These are phyloP conservation scores for Lathyrus tuberosus DNA, from an alignment of 306 rosid genomes.

Conservation along the genomic window DNA sequence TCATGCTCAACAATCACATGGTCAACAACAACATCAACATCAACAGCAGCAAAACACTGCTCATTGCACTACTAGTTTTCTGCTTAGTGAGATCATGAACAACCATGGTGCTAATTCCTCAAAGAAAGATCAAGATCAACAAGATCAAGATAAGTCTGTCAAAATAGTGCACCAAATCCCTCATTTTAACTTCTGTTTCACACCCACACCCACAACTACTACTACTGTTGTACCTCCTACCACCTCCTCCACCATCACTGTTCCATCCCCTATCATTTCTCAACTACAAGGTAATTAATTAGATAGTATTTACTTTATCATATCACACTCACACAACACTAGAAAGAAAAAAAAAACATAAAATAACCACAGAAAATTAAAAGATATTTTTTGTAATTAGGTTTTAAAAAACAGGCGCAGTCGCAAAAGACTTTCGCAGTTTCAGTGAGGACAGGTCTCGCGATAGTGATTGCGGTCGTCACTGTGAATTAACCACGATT, in stretches of 20 bases:
- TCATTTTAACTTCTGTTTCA: conserved; percentile 47
- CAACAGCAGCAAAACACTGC: conserved; percentile 41
- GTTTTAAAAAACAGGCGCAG: too few species aligned
- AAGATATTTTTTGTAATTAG: too few species aligned
- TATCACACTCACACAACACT: too few species aligned
- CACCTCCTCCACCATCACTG: conserved; percentile 42
- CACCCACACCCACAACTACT: conserved; percentile 39
- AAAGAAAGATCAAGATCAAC: conserved; percentile 50
- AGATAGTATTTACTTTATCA: neutral
- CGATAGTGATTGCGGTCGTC: too few species aligned
- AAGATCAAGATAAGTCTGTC: conserved; percentile 46
- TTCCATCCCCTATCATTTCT: conserved; percentile 50
- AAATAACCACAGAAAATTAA: neutral
- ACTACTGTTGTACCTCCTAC: conserved; percentile 35
- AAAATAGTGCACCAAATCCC: conserved; percentile 45
- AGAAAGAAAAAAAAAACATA: too few species aligned
- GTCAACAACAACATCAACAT: too few species aligned
- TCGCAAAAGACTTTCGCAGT: too few species aligned
- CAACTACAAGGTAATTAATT: conserved; percentile 60
- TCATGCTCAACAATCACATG: conserved; percentile 35
- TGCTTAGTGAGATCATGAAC: conserved; percentile 70
- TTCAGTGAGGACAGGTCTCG: too few species aligned
- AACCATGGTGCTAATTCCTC: conserved; percentile 42
- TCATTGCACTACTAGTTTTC: conserved; percentile 64
- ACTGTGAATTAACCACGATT: too few species aligned